Evolutionary conservation across 345 rosid species (phyloP).

Genomic region (Murraya koenigii): DNA sequence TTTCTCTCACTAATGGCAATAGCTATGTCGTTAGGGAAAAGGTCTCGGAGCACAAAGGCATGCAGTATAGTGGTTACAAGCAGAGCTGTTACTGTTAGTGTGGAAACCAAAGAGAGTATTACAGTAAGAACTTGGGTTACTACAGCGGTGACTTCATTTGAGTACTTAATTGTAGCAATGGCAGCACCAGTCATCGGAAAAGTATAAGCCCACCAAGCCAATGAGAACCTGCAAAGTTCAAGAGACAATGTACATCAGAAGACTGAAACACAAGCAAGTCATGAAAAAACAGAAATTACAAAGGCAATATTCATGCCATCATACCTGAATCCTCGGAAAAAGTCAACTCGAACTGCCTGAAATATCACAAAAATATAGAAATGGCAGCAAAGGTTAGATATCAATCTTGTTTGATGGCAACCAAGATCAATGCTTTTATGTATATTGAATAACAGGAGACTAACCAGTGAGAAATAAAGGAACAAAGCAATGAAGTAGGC

Average conservation of each 20-base stretch:
- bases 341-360: constrained; percentile 75
- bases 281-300: background rate
- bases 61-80: constrained; percentile 47
- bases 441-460: constrained; percentile 2
- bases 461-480: constrained; percentile 79
- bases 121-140: constrained; percentile 43
- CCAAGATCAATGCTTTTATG: background rate
- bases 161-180: constrained; percentile 61
- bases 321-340: constrained; percentile 82
- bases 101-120: constrained; percentile 40
- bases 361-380: constrained; percentile 17
- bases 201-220: constrained; percentile 97
- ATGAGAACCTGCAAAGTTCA: constrained; percentile 54
- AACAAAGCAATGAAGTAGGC: constrained; percentile 88
- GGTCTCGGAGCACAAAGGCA: constrained; percentile 48
- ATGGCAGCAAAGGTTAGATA: background rate
- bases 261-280: background rate
- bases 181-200: constrained; percentile 81
- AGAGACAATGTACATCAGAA: background rate
- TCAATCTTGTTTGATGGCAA: background rate
- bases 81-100: constrained; percentile 49
- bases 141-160: constrained; percentile 43
- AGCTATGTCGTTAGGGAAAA: constrained; percentile 67
- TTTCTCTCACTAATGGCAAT: constrained; percentile 65
- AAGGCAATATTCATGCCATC: background rate